Evolutionary conservation across 129 eudicot genomes (phyloP).

Genomic region (Tagetes erecta): DNA sequence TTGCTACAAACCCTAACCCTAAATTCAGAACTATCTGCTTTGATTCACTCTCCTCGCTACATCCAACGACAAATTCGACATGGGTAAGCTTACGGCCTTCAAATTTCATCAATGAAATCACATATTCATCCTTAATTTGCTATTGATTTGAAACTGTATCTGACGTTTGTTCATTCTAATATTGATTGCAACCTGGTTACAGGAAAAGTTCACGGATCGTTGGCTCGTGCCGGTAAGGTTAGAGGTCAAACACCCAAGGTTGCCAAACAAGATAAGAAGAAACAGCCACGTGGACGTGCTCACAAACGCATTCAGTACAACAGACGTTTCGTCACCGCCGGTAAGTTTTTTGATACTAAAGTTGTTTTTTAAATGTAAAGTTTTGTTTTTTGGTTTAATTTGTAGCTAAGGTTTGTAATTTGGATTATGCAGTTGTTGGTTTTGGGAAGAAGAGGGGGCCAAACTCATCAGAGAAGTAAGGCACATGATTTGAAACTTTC

Average conservation of each 20-base stretch:
- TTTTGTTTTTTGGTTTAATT: neutral
- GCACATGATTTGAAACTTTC: neutral
- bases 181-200: neutral
- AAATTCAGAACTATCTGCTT: neutral
- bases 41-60: neutral
- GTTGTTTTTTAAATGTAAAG: neutral
- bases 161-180: neutral
- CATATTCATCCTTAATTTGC: neutral
- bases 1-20: neutral
- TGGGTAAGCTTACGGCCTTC: constrained; percentile 22
- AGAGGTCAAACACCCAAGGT: constrained; percentile 93
- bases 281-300: constrained; percentile 93
- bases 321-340: constrained; percentile 93
- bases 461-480: constrained; percentile 84
- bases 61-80: constrained; percentile 1
- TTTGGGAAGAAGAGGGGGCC: constrained; percentile 95
- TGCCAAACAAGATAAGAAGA: constrained; percentile 91
- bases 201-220: constrained; percentile 93
- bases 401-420: neutral
- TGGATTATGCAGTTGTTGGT: constrained; percentile 65
- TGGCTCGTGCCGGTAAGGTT: constrained; percentile 96
- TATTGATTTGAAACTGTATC: neutral
- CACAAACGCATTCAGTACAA: constrained; percentile 93
- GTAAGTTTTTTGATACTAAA: constrained; percentile 31
- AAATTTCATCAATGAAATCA: neutral